phyloP scores from a whole-genome alignment of 73 alveolate species.

The Paramecium pentaurelia region DNA sequence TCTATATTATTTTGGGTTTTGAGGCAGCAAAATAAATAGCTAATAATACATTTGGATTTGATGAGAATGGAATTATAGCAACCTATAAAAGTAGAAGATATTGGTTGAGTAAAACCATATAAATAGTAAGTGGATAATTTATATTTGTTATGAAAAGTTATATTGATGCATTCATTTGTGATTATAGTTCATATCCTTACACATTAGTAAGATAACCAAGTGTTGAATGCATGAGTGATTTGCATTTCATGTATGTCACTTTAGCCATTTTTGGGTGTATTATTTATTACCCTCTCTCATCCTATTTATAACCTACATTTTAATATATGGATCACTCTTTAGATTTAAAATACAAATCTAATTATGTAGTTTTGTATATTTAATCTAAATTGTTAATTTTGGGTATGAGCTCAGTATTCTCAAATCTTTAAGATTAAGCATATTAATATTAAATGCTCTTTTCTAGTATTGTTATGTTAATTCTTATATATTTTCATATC shows the following conservation, averaged over 20 bases:
- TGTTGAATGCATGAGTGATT: not conserved
- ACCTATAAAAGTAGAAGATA: not conserved
- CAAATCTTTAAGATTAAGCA: not conserved
- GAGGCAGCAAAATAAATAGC: not conserved
- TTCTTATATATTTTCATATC: not conserved
- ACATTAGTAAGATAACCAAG: not conserved
- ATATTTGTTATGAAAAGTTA: not conserved
- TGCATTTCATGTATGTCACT: not conserved
- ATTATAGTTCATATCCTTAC: not conserved
- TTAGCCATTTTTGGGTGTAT: not conserved
- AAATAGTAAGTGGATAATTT: not conserved
- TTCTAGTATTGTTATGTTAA: not conserved
- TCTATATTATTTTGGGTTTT: not conserved
- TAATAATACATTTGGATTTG: not conserved
- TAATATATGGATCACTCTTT: constrained; percentile 6
- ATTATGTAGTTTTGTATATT: not conserved
- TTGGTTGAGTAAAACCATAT: not conserved
- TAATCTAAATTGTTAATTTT: not conserved
- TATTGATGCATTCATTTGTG: constrained; percentile 21
- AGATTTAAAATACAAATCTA: constrained; percentile 17
- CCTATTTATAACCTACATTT: not conserved
- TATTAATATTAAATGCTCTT: not conserved
- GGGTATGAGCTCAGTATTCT: not conserved
- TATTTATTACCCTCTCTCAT: not conserved
- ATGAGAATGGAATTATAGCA: not conserved